phyloP scores from a whole-genome alignment of 176 grass and related monocot species.

The Luzula sylvatica region DNA sequence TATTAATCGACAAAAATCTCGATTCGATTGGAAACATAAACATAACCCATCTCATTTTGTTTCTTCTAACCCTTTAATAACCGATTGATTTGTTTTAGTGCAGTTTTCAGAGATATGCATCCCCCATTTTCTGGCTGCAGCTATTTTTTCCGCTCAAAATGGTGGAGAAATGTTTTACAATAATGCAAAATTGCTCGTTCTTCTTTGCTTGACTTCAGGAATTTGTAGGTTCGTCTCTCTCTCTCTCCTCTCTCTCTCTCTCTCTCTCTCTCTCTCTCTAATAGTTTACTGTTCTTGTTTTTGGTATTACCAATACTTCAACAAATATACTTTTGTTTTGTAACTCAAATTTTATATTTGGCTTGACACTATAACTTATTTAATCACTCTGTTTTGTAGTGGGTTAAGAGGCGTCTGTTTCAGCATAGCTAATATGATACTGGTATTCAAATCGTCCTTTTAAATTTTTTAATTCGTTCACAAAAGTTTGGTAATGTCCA shows the following conservation, averaged over 20 bases:
- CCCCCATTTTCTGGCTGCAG: constrained; percentile 82
- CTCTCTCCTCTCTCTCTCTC: constrained; percentile 8
- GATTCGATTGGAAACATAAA: neutral
- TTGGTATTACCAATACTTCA: neutral
- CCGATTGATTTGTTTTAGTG: constrained; percentile 13
- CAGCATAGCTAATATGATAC: constrained; percentile 93
- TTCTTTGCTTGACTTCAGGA: constrained; percentile 78
- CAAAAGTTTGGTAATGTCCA: neutral
- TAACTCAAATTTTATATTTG: constrained; percentile 4
- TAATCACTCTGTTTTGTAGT: constrained; percentile 45
- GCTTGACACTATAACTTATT: constrained; percentile 2
- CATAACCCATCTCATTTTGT: neutral
- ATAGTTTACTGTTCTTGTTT: neutral
- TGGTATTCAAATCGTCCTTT: constrained; percentile 69
- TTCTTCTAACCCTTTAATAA: neutral
- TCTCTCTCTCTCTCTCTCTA: neutral
- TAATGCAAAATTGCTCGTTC: constrained; percentile 71
- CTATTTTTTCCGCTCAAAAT: constrained; percentile 89
- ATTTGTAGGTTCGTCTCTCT: constrained; percentile 64
- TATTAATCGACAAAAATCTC: neutral
- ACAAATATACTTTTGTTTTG: neutral
- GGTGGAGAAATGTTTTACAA: constrained; percentile 56
- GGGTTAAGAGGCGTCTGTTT: constrained; percentile 93
- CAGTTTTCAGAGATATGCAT: constrained; percentile 89
- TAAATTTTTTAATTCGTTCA: constrained; percentile 9